Conservation (phyloP, 208 protist species). For the Trypanosoma cruzi region DNA sequence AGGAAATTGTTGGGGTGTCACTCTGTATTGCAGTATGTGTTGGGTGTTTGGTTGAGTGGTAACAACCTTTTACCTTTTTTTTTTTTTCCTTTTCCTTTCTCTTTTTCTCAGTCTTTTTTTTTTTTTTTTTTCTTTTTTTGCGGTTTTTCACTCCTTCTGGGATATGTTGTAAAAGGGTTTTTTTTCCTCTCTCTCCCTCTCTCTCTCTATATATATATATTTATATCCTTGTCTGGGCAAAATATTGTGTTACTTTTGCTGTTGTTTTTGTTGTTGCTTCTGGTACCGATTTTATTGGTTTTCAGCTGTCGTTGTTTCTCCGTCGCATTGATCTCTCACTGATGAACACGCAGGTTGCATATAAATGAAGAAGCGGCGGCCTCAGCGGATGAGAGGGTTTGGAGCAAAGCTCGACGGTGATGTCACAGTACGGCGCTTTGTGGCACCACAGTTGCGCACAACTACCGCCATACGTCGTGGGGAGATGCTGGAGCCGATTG, state of each 20-base stretch:
- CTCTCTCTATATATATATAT: no score
- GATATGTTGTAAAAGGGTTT: no score
- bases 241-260: no score
- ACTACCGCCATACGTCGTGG: constrained; percentile 53
- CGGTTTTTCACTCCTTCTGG: no score
- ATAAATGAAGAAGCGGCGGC: neutral
- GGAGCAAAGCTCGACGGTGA: constrained; percentile 41
- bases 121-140: no score
- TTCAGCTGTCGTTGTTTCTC: no score
- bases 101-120: no score
- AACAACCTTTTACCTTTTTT: neutral
- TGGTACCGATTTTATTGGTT: neutral
- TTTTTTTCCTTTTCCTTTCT: no score
- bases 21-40: neutral
- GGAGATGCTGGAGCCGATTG: constrained; percentile 50
- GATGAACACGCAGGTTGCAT: neutral
- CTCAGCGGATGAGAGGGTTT: neutral
- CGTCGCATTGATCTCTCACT: constrained; percentile 16
- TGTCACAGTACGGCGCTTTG: constrained; percentile 52
- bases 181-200: no score
- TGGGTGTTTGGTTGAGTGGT: no score
- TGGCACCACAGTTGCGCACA: constrained; percentile 46
- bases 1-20: neutral
- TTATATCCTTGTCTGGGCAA: no score
- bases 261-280: no score